phyloP scores from a whole-genome alignment of 345 rosid genomes.

The Acer negundo region DNA sequence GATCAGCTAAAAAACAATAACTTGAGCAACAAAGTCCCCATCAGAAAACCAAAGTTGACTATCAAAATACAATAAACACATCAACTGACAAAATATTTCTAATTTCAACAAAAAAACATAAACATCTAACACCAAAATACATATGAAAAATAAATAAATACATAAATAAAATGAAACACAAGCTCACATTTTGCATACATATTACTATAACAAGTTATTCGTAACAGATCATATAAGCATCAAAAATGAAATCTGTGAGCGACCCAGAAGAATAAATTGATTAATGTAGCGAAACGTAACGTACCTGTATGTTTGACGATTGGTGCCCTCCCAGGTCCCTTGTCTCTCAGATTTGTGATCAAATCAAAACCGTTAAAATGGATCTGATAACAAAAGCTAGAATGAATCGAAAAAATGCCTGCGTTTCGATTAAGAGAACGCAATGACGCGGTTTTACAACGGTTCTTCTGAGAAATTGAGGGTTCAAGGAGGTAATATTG shows the following conservation, averaged over 20 bases:
- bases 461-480: constrained; percentile 13
- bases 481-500: constrained; percentile 7
- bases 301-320: not conserved
- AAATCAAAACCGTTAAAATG: constrained; percentile 5
- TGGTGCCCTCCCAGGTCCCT: not conserved
- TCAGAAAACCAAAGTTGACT: not conserved
- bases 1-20: constrained; percentile 5
- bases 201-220: not conserved
- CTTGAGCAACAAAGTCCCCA: not conserved
- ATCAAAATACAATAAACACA: not conserved
- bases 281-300: not conserved
- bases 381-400: not conserved
- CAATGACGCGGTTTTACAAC: constrained; percentile 11
- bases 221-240: not conserved
- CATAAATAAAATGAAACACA: not conserved
- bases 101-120: not conserved
- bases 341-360: constrained; percentile 12
- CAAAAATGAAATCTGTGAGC: not conserved
- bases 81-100: not conserved
- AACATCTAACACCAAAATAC: not conserved
- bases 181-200: not conserved
- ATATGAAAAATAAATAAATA: not conserved
- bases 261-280: not conserved
- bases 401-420: not conserved
- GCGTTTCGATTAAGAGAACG: constrained; percentile 2